Evolutionary conservation across 305 asterid species (phyloP), one percentile per base, ranked within the genome.

Genomic region (Plantago rigida): DNA sequence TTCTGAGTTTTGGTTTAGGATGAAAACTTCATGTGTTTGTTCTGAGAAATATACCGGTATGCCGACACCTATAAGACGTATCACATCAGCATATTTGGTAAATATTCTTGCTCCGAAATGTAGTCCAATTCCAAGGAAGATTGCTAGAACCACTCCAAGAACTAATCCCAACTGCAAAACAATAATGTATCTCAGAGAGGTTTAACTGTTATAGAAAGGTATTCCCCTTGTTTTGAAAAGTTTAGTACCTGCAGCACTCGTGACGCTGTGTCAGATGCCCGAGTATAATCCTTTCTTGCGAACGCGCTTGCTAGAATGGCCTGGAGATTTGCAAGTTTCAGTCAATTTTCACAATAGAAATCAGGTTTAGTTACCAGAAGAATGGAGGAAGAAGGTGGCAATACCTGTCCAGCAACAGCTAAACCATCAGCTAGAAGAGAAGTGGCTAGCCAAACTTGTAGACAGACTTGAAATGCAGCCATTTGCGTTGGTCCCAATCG

Each of bases 391-490:
- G 47, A 61, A 46, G 36, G 47, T 6, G 55, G 31, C 6, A 52
- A 65, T 14, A 87, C 96, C 84, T 89, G 97, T 64, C 94, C 96
- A 13, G 96, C 82, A 45, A 89, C 94, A 5, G 94, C 94, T 60
- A 89, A 74, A 0, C 94, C 97, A 56, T 89, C 97, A 42, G 95
- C 95, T 13, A 89, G 71, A 66, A 84, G 89, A 48, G 97, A 89
- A 9, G 84, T 66, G 24, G 97, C 86, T 11, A 89, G 66, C 95
- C 95, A 89, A 51, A 89, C 80, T 67, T 89, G 97, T 78, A 86
- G 71, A 79, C 95, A 89, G 62, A 89, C 84, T 65, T 89, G 95
- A 66, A 89, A 89, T 3, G 97, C 95, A 59, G 97, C 97, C 97
- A 89, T 86, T 59, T 82, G 69, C 3, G 78, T 84, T 10, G 95